Base-by-base conservation (phyloP, 306 rosid genomes). In the Trifolium subterraneum region DNA sequence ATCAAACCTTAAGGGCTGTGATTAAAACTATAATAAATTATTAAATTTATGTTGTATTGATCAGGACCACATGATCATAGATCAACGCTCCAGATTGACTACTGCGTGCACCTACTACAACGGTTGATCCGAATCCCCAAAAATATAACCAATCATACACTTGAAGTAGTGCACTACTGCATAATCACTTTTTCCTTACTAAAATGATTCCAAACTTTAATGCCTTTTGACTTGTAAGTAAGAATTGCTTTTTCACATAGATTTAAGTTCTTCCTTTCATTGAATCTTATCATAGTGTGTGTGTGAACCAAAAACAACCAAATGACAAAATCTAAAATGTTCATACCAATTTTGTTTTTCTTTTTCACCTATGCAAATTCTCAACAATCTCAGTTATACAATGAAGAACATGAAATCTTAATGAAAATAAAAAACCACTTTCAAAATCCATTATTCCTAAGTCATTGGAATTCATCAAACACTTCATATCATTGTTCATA, bases 401-500 rank as follows among this genome's bases (percentile, higher is more conserved):
- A 79, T 67, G 60, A 79, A 36, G 79, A 79, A 68, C 83, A 79
- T 73, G 38, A 11, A 73, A 33, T 74, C 15, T 61, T 79, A 55
- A 2, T 73, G 7, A 79, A 47, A 0, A 73, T 73, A 73, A 79
- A 79, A 25, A 39, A 60, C 4, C 69, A 79, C 58, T 10, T 79
- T 0, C 71, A 68, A 23, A 42, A 79, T 73, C 79, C 79, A 56
- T 6, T 48, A 15, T 48, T 67, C 1, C 59, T 73, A 4, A 59
- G 22, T n/a, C 79, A 79, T 10, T 79, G 83, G 83, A 73, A 13
- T 19, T 27, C 58, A 25, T 81, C 90, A 31, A 80, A 56, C 18
- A 56, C 36, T 44, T 66, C 71, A 3, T 39, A 75, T 20, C 88
- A 86, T 44, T 92, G 96, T 68, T 14, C 74, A n/a, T 92, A 89